A percentile compares a stretch with the other conserved stretches of the same genome.
Conservation (phyloP, 768 basidiomycete species). For the Lactarius akahatsu region DNA sequence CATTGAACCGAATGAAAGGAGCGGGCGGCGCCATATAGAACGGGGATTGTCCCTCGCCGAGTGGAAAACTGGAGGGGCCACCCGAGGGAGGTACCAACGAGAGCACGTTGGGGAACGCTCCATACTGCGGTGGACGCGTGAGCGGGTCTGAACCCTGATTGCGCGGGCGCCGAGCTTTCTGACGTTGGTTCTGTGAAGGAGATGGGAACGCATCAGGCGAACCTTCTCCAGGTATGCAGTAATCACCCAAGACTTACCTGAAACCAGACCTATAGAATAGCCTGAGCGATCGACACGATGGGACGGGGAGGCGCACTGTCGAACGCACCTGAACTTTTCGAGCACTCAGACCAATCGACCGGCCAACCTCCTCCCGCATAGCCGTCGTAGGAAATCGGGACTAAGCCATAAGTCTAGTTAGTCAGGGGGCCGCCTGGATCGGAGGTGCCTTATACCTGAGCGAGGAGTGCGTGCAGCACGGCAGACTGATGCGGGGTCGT, state of each 20-base stretch:
- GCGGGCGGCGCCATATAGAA: constrained; percentile 10
- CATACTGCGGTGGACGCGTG: constrained; percentile 59
- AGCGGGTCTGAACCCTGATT: constrained; percentile 53
- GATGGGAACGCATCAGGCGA: constrained; percentile 27
- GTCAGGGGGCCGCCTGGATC: constrained; percentile 16
- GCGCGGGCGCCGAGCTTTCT: constrained; percentile 79
- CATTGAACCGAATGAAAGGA: constrained; percentile 17
- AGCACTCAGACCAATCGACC: constrained; percentile 83
- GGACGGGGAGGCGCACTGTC: constrained; percentile 22
- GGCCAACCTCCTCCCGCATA: constrained; percentile 82
- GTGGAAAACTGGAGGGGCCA: constrained; percentile 27
- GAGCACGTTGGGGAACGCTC: constrained; percentile 53
- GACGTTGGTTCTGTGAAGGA: constrained; percentile 71
- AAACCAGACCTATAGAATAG: constrained; percentile 80
- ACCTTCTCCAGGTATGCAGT: constrained; percentile 10
- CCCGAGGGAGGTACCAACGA: constrained; percentile 35
- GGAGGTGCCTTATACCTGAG: constrained; percentile 55
- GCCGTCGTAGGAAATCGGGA: constrained; percentile 88
- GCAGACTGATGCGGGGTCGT: constrained; percentile 88
- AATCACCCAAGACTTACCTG: constrained; percentile 52
- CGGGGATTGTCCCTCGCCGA: constrained; percentile 23
- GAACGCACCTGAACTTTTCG: constrained; percentile 82
- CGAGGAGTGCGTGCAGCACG: constrained; percentile 83
- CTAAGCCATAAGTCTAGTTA: constrained; percentile 38
- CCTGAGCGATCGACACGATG: constrained; percentile 26